Evolutionary conservation across 768 basidiomycete genomes (phyloP).

Genomic region (Galerina sulciceps): DNA sequence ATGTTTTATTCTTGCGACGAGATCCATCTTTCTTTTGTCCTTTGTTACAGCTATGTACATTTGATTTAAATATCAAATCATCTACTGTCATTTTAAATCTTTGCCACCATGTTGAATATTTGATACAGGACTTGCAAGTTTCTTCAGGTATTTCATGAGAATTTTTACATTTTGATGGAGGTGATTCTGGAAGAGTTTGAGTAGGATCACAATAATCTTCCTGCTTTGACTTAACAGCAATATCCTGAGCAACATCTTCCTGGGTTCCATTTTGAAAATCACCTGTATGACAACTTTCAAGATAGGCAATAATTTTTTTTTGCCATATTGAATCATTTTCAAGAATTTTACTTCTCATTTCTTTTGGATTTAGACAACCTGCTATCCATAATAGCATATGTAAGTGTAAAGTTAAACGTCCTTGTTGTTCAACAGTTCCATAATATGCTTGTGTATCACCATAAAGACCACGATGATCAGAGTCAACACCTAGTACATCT

Average conservation of each 20-base stretch:
- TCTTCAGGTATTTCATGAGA: neutral
- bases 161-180: slow-evolving; percentile 19
- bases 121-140: slow-evolving; percentile 5
- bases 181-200: slow-evolving; percentile 21
- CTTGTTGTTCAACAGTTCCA: slow-evolving; percentile 32
- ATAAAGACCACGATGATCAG: slow-evolving; percentile 21
- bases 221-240: neutral
- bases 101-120: slow-evolving; percentile 21
- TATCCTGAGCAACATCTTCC: slow-evolving; percentile 18
- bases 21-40: slow-evolving; percentile 18
- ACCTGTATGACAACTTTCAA: slow-evolving; percentile 27
- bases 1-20: slow-evolving; percentile 8
- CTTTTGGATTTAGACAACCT: slow-evolving; percentile 28
- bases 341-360: slow-evolving; percentile 32
- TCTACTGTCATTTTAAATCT: slow-evolving; percentile 22
- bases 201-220: slow-evolving; percentile 21
- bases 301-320: slow-evolving; percentile 22
- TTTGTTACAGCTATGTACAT: slow-evolving; percentile 29
- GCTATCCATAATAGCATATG: slow-evolving; percentile 24
- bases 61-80: slow-evolving; percentile 29
- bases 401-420: slow-evolving; percentile 33
- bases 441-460: slow-evolving; percentile 24
- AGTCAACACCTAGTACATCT: slow-evolving; percentile 21
- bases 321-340: slow-evolving; percentile 21
- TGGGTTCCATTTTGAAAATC: slow-evolving; percentile 32